Evolutionary conservation across 1,284 basidiomycete genomes (phyloP).

Genomic region (Puccinia hordei): DNA sequence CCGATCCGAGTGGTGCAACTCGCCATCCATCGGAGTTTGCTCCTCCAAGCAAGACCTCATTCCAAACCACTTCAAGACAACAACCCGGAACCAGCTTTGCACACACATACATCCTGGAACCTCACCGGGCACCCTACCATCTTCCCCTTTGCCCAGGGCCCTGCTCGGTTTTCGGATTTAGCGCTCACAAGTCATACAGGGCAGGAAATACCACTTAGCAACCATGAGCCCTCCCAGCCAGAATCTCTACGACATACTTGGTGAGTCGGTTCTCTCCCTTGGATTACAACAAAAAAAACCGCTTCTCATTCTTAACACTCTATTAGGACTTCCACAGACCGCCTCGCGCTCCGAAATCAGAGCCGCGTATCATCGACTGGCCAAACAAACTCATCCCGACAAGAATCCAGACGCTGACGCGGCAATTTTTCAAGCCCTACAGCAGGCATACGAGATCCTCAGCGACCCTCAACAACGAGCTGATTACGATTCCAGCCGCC

Average conservation of each 20-base stretch:
- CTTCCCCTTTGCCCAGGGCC: no score
- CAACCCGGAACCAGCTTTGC: no score
- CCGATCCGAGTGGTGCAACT: no score
- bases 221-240: conserved; percentile 1
- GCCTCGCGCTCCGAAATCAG: conserved; percentile 34
- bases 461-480: conserved; percentile 30
- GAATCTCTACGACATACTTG: conserved; percentile 33
- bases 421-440: conserved; percentile 19
- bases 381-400: conserved; percentile 44
- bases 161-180: no score
- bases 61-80: no score
- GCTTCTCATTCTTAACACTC: conserved; percentile 8
- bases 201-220: no score
- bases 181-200: no score
- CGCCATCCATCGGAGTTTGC: no score
- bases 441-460: conserved; percentile 44
- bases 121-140: no score
- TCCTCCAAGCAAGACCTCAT: no score
- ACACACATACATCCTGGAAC: no score
- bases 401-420: conserved; percentile 27
- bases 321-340: conserved; percentile 23
- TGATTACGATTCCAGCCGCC: conserved; percentile 7
- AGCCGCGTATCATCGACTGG: conserved; percentile 33
- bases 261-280: neutral
- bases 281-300: neutral